Evolutionary conservation across 192 early-diverging fungal genomes (phyloP), one percentile per base, ranked within the genome.

Genomic region (Coemansia reversa): DNA sequence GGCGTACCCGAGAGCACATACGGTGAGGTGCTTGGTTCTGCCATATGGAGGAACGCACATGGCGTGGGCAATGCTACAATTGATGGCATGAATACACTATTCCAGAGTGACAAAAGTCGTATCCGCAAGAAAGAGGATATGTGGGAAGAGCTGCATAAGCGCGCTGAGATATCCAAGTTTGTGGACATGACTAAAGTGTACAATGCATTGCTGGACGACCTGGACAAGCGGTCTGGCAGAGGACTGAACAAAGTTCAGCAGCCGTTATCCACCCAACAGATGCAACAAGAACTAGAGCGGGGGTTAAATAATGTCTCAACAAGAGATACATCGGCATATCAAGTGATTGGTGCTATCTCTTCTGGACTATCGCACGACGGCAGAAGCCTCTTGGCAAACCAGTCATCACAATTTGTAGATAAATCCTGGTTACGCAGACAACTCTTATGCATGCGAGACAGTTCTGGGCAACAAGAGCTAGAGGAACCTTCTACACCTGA

Each of bases 111-210:
- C 23, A 24, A 18, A 12, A 39, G 50, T n/a, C 57, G 39, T 18
- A 59, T 33, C 23, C n/a, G 32, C 6, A 33, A 51, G 14, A 59
- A 47, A 47, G 67, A 73, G 25, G 18, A 19, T 0, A n/a, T 54
- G 19, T 79, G 76, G 76, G 25, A 51, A 7, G 66, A 64, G 23
- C 42, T 79, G 27, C 67, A 67, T 29, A 69, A 63, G 51, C 54
- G 64, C 7, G 51, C 67, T 57, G 23, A 68, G 39, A 55, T 64
- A 19, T 73, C 60, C 30, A 60, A 58, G 57, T 67, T 70, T 5
- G 42, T 60, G 14, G 67, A 79, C 57, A 66, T 79, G 76, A 45
- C 57, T 4, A 20, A 22, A 2, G 51, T 25, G 2, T 70, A 75
- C 33, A 49, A 12, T 32, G 56, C 32, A 22, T 39, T 75, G 54